Percentiles rank a stretch among this genome's conserved stretches.
Conservation (phyloP, 1,139 yeast species). For the Pichia sp. region DNA sequence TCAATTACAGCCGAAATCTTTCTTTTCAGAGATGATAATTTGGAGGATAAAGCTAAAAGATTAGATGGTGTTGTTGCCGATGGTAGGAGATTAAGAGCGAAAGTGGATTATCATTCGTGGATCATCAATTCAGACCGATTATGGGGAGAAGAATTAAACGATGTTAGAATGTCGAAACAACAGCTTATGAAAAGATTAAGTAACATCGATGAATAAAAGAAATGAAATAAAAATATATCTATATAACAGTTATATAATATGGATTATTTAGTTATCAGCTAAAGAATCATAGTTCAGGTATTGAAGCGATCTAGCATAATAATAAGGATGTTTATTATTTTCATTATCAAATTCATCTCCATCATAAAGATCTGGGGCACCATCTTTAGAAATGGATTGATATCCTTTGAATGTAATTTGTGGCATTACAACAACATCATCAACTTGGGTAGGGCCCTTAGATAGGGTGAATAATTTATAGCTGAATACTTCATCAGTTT, state of each 20-base stretch:
- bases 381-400: slow-evolving; percentile 9
- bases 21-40: slow-evolving; percentile 11
- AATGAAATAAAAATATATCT: too few relatives aligned
- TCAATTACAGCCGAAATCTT: slow-evolving; percentile 20
- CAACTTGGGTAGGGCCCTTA: slow-evolving; percentile 56
- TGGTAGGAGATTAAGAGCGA: slow-evolving; percentile 12
- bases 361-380: slow-evolving; percentile 7
- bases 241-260: too few relatives aligned
- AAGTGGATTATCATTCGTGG: slow-evolving; percentile 11
- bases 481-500: slow-evolving; percentile 15
- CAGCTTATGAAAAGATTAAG: not conserved
- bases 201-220: too few relatives aligned
- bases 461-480: slow-evolving; percentile 68
- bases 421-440: slow-evolving; percentile 62
- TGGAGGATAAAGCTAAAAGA: slow-evolving; percentile 9
- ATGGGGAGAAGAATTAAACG: slow-evolving; percentile 11
- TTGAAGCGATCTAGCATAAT: slow-evolving; percentile 21
- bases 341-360: slow-evolving; percentile 19
- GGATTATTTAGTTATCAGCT: too few relatives aligned
- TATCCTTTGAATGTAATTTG: slow-evolving; percentile 20
- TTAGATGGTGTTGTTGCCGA: slow-evolving; percentile 17
- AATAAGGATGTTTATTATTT: slow-evolving; percentile 17
- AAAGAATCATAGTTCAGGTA: slow-evolving; percentile 17
- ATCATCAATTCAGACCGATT: slow-evolving; percentile 10
- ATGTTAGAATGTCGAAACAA: slow-evolving; percentile 7